Conservation (phyloP, 2,329 filamentous ascomycete species). For the Pestalotiopsis sp. region DNA sequence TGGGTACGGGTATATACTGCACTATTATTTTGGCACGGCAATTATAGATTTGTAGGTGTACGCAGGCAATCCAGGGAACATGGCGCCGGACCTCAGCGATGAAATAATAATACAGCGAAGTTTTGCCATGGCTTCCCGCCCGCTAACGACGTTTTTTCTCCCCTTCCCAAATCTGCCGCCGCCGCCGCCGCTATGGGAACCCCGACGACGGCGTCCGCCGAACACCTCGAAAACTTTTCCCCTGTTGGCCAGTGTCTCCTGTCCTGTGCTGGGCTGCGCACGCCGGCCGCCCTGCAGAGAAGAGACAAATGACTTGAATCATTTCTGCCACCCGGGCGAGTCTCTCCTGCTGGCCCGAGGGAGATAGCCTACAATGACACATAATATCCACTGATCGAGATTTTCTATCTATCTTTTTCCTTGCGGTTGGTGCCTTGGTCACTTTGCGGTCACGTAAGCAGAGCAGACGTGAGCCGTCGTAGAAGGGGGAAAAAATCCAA, state of each 20-base stretch:
- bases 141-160: no score
- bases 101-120: not conserved
- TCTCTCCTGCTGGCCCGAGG: not conserved
- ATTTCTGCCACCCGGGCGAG: not conserved
- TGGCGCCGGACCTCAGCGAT: not conserved
- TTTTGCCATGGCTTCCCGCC: not conserved
- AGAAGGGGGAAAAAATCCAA: not conserved
- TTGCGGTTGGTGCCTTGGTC: not conserved
- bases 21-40: no score
- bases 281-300: not conserved
- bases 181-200: not conserved
- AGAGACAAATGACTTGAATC: not conserved
- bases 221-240: slow-evolving; percentile 1
- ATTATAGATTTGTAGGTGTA: no score
- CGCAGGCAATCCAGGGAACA: not conserved
- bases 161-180: not conserved
- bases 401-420: not conserved
- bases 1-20: no score
- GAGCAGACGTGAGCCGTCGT: not conserved
- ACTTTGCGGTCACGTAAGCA: slow-evolving; percentile 2
- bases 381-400: slow-evolving; percentile 10
- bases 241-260: not conserved
- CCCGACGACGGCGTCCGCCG: slow-evolving; percentile 6
- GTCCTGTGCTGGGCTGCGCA: not conserved
- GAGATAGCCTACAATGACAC: slow-evolving; percentile 9